A percentile compares a stretch with the other conserved stretches of the same genome.
Conservation (phyloP, 177 flowering plant genomes). For the Tripterygium wilfordii region DNA sequence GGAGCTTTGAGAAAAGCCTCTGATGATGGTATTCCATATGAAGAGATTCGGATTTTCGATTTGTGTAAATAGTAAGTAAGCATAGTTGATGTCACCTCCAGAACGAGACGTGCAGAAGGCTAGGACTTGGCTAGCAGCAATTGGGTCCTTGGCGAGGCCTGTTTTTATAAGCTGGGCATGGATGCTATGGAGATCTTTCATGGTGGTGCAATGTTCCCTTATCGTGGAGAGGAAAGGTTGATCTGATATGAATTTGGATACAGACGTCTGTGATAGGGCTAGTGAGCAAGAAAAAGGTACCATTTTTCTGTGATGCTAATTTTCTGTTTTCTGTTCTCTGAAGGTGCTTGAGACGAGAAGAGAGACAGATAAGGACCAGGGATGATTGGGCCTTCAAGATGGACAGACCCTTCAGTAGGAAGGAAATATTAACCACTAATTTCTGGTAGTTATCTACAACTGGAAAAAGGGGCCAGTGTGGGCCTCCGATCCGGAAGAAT, state of each 20-base stretch:
- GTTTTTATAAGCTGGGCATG: constrained; percentile 76
- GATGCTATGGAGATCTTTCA: constrained; percentile 53
- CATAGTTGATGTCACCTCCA: constrained; percentile 58
- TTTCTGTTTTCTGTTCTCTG: no score
- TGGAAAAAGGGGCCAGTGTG: no score
- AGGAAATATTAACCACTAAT: no score
- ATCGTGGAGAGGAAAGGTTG: constrained; percentile 44
- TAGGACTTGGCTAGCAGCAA: constrained; percentile 54
- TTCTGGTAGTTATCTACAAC: no score
- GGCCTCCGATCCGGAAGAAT: no score
- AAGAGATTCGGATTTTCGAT: constrained; percentile 50
- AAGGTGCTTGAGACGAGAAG: no score
- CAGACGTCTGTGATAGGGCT: constrained; percentile 34
- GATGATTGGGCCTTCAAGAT: no score
- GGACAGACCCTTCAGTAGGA: no score
- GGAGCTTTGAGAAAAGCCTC: constrained; percentile 69
- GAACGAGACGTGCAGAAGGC: constrained; percentile 57
- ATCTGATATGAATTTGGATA: constrained; percentile 44
- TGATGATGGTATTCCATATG: constrained; percentile 71
- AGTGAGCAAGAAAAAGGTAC: constrained; percentile 18
- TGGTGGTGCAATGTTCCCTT: constrained; percentile 46
- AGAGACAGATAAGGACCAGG: no score
- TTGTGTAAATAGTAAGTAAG: constrained; percentile 45
- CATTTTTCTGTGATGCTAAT: no score
- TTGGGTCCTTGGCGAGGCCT: constrained; percentile 39